A percentile compares a stretch with the other conserved stretches of the same genome.
Conservation (phyloP, 768 basidiomycete genomes). For the Tylopilus rubrobrunneus region DNA sequence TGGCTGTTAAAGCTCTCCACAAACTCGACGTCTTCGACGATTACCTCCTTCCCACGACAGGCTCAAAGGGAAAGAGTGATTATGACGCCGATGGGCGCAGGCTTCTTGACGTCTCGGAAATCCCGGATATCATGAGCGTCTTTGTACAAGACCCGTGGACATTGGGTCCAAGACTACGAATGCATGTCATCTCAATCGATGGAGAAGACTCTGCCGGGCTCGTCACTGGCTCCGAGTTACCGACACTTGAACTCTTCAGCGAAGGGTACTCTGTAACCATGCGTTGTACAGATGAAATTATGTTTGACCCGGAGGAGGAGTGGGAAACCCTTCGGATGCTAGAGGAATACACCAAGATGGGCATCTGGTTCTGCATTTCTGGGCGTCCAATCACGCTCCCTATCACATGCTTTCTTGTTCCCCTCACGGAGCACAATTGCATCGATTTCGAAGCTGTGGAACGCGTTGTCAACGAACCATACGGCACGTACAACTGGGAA, state of each 20-base stretch:
- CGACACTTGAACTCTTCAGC: conserved; percentile 40
- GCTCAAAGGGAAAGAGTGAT: conserved; percentile 43
- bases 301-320: conserved; percentile 49
- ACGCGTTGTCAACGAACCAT: conserved; percentile 43
- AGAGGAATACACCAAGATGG: conserved; percentile 60
- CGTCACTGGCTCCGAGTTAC: conserved; percentile 60
- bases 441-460: conserved; percentile 61
- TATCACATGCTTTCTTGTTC: conserved; percentile 63
- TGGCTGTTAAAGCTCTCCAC: conserved; percentile 67
- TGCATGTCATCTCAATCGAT: conserved; percentile 58
- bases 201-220: conserved; percentile 53
- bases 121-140: conserved; percentile 57
- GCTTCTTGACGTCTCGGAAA: conserved; percentile 39
- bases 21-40: conserved; percentile 77
- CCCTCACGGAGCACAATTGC: conserved; percentile 45
- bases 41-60: conserved; percentile 70
- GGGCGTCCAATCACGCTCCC: conserved; percentile 48
- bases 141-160: conserved; percentile 66
- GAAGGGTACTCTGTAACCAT: conserved; percentile 33
- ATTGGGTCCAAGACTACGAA: conserved; percentile 51
- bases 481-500: conserved; percentile 55
- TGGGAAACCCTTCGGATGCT: conserved; percentile 47
- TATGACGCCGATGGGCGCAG: conserved; percentile 52
- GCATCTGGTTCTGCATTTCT: conserved; percentile 62
- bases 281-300: conserved; percentile 42